These are phyloP conservation scores for Mycena belliarum DNA, from an alignment of 768 basidiomycete species.

Conservation along the genomic window DNA sequence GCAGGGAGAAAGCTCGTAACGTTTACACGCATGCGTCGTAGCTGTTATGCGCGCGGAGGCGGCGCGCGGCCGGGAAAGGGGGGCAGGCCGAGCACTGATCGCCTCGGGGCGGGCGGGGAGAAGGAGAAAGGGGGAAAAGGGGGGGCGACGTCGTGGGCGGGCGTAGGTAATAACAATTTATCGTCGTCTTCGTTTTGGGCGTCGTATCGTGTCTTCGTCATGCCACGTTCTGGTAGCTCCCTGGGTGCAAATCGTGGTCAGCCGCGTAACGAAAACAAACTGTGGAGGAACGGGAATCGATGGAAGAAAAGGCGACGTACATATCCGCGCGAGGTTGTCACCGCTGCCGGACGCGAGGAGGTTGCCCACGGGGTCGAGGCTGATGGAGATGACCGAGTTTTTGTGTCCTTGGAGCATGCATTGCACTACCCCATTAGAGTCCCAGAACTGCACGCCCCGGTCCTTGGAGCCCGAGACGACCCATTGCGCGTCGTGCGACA, in stretches of 20 bases:
- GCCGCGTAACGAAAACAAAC: too few species aligned
- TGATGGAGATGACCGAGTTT: constrained; percentile 57
- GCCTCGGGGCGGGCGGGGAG: too few species aligned
- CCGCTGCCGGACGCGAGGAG: constrained; percentile 55
- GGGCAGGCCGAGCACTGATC: too few species aligned
- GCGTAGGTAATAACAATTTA: not conserved
- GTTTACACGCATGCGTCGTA: too few species aligned
- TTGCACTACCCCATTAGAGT: constrained; percentile 74
- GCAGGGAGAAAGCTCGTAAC: not conserved
- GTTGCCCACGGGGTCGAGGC: constrained; percentile 46
- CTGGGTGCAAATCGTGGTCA: too few species aligned
- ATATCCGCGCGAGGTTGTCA: constrained; percentile 57
- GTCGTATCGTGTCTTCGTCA: not conserved
- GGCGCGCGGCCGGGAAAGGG: too few species aligned
- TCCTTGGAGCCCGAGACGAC: constrained; percentile 95
- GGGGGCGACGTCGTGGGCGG: not conserved
- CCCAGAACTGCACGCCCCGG: constrained; percentile 94
- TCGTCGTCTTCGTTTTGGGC: not conserved
- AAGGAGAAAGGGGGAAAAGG: too few species aligned
- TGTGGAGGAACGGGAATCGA: too few species aligned
- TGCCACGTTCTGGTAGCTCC: constrained; percentile 17
- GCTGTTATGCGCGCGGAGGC: too few species aligned
- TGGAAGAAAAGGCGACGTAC: constrained; percentile 32
- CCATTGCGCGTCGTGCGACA: constrained; percentile 91
- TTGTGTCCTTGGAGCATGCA: constrained; percentile 86